Evolutionary conservation across 495 filamentous ascomycete species (phyloP).

Genomic region (Xylaria venustula): DNA sequence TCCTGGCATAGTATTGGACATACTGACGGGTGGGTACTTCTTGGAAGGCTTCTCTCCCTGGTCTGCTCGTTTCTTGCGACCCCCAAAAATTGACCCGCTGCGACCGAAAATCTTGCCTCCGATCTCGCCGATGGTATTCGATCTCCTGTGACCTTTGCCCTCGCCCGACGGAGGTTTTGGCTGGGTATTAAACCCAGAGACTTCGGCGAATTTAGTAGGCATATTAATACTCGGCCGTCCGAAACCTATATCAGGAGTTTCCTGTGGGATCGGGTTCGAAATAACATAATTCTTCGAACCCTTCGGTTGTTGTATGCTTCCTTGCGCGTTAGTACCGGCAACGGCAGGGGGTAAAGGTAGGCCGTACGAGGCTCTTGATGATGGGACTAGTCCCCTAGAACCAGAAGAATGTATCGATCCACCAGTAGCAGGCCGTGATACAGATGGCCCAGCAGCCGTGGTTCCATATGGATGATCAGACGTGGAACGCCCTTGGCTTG

Average conservation of each 20-base stretch:
- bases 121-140: slow-evolving; percentile 82
- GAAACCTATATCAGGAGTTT: slow-evolving; percentile 45
- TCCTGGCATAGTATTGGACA: slow-evolving; percentile 59
- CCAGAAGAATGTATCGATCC: slow-evolving; percentile 72
- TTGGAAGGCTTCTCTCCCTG: slow-evolving; percentile 46
- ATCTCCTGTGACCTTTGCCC: slow-evolving; percentile 79
- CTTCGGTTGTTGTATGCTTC: slow-evolving; percentile 79
- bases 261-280: slow-evolving; percentile 65
- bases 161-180: slow-evolving; percentile 24
- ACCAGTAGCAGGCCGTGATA: slow-evolving; percentile 72
- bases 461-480: slow-evolving; percentile 49
- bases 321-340: slow-evolving; percentile 86
- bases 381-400: slow-evolving; percentile 46
- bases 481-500: slow-evolving; percentile 51
- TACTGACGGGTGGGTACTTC: slow-evolving; percentile 77
- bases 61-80: slow-evolving; percentile 45
- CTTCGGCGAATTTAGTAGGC: slow-evolving; percentile 49
- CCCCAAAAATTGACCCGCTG: slow-evolving; percentile 74
- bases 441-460: slow-evolving; percentile 38
- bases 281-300: slow-evolving; percentile 74
- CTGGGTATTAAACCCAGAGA: slow-evolving; percentile 42
- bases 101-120: slow-evolving; percentile 76
- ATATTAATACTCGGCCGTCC: slow-evolving; percentile 61
- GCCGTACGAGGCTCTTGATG: slow-evolving; percentile 79
- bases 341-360: slow-evolving; percentile 85